Base-by-base conservation (phyloP, 2,329 filamentous ascomycete genomes). In the Apiospora saccharicola region DNA sequence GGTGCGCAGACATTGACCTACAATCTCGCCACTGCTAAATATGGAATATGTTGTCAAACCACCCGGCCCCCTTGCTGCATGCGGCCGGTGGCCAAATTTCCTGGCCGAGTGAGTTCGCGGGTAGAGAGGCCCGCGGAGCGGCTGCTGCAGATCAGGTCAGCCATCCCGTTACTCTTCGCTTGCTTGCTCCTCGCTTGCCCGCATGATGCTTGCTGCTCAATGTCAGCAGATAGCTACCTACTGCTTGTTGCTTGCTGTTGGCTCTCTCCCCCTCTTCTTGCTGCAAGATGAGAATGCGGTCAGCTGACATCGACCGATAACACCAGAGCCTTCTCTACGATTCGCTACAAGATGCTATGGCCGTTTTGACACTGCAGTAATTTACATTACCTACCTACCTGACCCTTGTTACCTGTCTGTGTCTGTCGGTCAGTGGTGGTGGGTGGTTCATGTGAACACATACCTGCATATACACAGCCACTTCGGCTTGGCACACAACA, bases 11-110 rank as follows among this genome's bases (percentile, higher is more conserved):
- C 49, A 51, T 26, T 26, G 24, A 30, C 14, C 51, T 16, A 30
- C 53, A 61, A 41, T 14, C 57, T 64, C 41, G 57, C 57, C 57
- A 64, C 34, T 64, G 53, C 53, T 61, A 61, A 61, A 61, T 64
- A 64, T 64, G 57, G 57, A 64, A 64, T n/a, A 16, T 4, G 22
- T 41, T 24, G 30, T 64, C 57, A 64, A 64, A 19, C 34, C 53
- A 61, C 53, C n/a, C n/a, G 49, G 1, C 49, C 49, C 53, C 14
- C 16, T 41, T 37, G 34, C 34, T 64, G 57, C 57, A 64, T 57
- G 24, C 19, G 53, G 30, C 16, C 30, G 53, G 57, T 16, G 30
- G 57, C 30, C 53, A 61, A 30, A 7, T 41, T 41, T 22, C 4
- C 10, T 41, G 34, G 34, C 34, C 57, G 57, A 41, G 41, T 64